Percentiles rank a stretch among this genome's conserved stretches.
Evolutionary conservation across 192 early-diverging fungal genomes (phyloP).

Genomic region (Entophlyctis luteolus): DNA sequence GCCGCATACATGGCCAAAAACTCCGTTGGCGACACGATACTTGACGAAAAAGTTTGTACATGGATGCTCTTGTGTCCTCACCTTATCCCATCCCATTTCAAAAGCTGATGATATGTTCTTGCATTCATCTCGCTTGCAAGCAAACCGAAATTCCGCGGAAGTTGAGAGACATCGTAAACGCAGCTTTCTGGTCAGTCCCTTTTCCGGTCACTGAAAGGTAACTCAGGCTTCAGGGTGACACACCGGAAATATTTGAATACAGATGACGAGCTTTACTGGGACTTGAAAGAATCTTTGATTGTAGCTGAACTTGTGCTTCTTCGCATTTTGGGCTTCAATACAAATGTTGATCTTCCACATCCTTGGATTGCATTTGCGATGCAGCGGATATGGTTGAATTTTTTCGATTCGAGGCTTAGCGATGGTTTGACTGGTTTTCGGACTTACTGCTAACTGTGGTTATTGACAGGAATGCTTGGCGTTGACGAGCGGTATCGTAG

Average conservation of each 20-base stretch:
- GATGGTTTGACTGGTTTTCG: not conserved
- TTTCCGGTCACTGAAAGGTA: not conserved
- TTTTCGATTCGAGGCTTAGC: not conserved
- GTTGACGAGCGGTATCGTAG: not conserved
- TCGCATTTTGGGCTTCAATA: slow-evolving; percentile 20
- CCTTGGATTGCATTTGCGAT: slow-evolving; percentile 1
- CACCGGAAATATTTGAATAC: not conserved
- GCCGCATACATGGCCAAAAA: not conserved
- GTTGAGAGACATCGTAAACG: slow-evolving; percentile 26
- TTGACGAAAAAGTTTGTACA: not conserved
- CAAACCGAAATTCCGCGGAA: slow-evolving; percentile 17
- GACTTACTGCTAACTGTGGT: too few species aligned
- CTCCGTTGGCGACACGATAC: not conserved
- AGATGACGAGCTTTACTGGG: slow-evolving; percentile 29
- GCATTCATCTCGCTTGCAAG: slow-evolving; percentile 25
- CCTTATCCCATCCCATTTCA: not conserved
- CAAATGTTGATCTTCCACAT: slow-evolving; percentile 20
- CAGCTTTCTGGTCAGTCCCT: slow-evolving; percentile 11
- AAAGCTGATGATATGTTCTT: slow-evolving; percentile 6
- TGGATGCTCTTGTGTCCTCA: not conserved
- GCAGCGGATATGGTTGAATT: not conserved
- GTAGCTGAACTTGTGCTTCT: slow-evolving; percentile 22
- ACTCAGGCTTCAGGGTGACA: not conserved
- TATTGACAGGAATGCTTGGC: not conserved
- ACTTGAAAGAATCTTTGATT: slow-evolving; percentile 25